Evolutionary conservation across 2,329 filamentous ascomycete species (phyloP), one percentile per base, ranked within the genome.

Genomic region (Beauveria medogensis): DNA sequence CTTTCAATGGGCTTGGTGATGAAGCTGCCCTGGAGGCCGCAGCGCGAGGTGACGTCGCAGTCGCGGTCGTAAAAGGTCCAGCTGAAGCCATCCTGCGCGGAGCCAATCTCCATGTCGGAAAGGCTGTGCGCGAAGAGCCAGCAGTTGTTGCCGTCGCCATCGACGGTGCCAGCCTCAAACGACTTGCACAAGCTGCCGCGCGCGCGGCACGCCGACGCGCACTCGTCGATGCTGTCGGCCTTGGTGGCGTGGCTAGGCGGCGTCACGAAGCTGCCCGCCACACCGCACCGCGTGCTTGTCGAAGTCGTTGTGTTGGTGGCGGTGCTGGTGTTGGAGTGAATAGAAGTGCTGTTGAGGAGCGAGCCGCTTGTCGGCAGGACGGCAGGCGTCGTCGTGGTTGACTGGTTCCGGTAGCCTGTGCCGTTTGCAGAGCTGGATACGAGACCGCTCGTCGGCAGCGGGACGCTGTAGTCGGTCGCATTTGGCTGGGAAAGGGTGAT

Each of bases 141-240:
- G 52, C 59, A 61, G 52, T 61, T 61, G 59, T 61, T 55, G 51
- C 52, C 52, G 59, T 55, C 41, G 52, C 59, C 59, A 52, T 61
- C 59, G 43, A 61, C 51, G 43, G 59, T 61, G 52, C 59, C 59
- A 16, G 44, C 51, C 37, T 61, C 59, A n/a, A 61, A 61, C 20
- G 59, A 30, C 22, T 43, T 18, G 59, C 59, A 61, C 22, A 50
- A 30, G 30, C 9, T 12, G 30, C 44, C 44, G n/a, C 47, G 56
- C 14, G 44, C 59, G 47, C 48, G 41, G 59, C 59, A 61, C 1
- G 59, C 50, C n/a, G 59, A 7, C 2, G 47, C 46, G 52, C 59
- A 61, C 22, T 55, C 43, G 34, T 61, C 52, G 52, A 61, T 55
- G 52, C 52, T 61, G 51, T 41, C 30, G n/a, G 52, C 59, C n/a